Base-by-base conservation (phyloP, 345 rosid genomes). In the Brassica cretica region DNA sequence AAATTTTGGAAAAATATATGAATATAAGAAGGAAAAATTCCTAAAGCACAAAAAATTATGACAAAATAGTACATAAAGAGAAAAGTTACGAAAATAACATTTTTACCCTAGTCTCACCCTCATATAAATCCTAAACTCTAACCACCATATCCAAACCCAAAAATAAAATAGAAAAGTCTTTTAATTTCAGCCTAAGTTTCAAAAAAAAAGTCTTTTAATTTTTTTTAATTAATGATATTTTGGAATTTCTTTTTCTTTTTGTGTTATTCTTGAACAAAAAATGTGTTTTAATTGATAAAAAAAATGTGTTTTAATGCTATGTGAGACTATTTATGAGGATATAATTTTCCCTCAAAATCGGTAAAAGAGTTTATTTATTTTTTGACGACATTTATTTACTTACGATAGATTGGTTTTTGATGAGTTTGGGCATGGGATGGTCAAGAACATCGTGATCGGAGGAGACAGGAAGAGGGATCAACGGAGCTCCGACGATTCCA, bases 361-460 rank as follows among this genome's bases (percentile, higher is more conserved):
- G 8, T 44, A 53, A 53, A 53, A 15, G 9, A 53, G 59, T 53
- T 5, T 53, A 5, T 14, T 44, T 66, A 9, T n/a, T 21, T 21
- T 21, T 21, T 21, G 24, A 21, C 24, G 24, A 21, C 24, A 21
- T 21, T 24, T 10, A 25, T 27, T 2, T 8, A 70, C 79, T 77
- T 68, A 81, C 84, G 60, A 81, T 81, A 59, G 84, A 77, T 72
- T 73, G 84, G 68, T 77, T 73, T 39, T 77, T 77, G 55, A 69
- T 73, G 68, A 66, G 66, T 19, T 82, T 84, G 66, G 84, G 78
- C 72, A 89, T 79, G 15, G 68, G 81, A 62, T 77, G 81, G 73
- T 77, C 78, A 68, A 64, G 59, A 66, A 46, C 68, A 63, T 70
- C 61, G 7, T 14, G 63, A 72, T 68, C 18, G 6, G 73, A 65